Conservation (phyloP, 768 basidiomycete genomes). For the Russula compacta region DNA sequence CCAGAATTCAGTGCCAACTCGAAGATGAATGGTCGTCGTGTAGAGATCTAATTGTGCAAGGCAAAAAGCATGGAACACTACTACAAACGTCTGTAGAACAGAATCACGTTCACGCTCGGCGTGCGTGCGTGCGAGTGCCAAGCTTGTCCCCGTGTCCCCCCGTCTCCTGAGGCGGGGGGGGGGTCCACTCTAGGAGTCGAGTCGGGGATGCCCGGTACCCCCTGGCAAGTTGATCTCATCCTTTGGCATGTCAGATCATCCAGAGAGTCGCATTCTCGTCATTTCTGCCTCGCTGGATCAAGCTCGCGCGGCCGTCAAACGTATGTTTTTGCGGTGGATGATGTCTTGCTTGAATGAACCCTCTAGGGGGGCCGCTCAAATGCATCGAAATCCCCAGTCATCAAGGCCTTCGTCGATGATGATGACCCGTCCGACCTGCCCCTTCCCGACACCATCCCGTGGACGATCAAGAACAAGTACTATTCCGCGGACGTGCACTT, state of each 20-base stretch:
- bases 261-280: constrained; percentile 20
- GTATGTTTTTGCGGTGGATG: constrained; percentile 17
- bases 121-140: no score
- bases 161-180: no score
- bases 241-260: constrained; percentile 1
- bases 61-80: no score
- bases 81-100: no score
- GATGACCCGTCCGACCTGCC: constrained; percentile 6
- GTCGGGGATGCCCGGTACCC: no score
- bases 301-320: constrained; percentile 23
- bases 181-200: no score
- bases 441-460: constrained; percentile 36
- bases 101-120: no score
- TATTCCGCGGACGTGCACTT: constrained; percentile 74
- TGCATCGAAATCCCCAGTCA: constrained; percentile 19
- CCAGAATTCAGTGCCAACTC: no score
- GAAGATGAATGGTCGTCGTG: no score
- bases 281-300: constrained; percentile 23
- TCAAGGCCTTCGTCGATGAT: constrained; percentile 20
- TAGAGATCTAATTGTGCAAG: no score
- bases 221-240: not conserved
- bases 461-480: constrained; percentile 75
- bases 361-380: not conserved
- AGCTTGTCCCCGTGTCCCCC: no score
- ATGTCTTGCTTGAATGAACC: not conserved